Evolutionary conservation across 2,329 filamentous ascomycete genomes (phyloP).

Genomic region (Ceratocystis papillata): DNA sequence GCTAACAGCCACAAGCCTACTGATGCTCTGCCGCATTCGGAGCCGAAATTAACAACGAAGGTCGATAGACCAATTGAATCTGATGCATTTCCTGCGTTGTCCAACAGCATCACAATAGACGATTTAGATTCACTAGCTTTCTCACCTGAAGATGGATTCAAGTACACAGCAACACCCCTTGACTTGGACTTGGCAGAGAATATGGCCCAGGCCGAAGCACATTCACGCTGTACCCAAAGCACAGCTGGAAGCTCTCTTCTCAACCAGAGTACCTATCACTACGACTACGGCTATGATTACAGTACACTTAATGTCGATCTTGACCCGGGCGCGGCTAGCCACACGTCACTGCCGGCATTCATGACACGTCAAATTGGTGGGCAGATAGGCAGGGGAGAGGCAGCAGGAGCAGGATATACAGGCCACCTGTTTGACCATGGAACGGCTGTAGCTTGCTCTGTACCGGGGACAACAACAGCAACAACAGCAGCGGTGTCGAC

Average conservation of each 20-base stretch:
- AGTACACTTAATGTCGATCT: neutral
- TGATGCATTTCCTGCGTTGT: neutral
- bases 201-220: neutral
- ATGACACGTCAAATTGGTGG: neutral
- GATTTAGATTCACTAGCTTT: neutral
- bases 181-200: neutral
- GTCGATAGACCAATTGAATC: neutral
- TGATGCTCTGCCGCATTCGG: neutral
- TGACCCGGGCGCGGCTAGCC: neutral
- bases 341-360: neutral
- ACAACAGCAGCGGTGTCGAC: neutral
- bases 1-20: neutral
- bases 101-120: neutral
- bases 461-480: neutral
- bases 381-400: neutral
- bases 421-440: constrained; percentile 46
- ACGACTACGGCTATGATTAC: neutral
- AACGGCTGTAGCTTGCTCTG: constrained; percentile 40
- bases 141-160: neutral
- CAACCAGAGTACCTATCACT: neutral
- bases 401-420: constrained; percentile 36
- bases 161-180: neutral
- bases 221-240: neutral
- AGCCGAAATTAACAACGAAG: neutral
- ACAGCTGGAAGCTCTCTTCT: neutral